phyloP scores from a whole-genome alignment of 495 filamentous ascomycete species.

The Aspergillus biplanus region DNA sequence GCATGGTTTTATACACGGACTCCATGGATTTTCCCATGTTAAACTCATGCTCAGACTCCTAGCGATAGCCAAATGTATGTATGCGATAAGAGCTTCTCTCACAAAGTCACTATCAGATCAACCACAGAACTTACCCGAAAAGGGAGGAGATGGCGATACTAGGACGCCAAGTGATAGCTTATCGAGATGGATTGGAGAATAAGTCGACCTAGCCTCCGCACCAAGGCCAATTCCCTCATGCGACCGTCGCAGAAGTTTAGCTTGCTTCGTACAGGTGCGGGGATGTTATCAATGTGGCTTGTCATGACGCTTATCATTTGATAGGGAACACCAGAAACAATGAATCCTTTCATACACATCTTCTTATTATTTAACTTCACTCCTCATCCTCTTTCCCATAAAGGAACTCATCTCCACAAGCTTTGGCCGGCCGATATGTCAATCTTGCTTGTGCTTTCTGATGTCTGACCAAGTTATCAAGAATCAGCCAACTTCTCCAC shows the following conservation, averaged over 20 bases:
- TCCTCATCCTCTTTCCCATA: background rate
- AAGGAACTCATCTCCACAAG: background rate
- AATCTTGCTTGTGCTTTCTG: background rate
- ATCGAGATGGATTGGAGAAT: background rate
- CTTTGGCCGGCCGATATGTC: background rate
- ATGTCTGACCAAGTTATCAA: no score
- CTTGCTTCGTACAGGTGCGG: background rate
- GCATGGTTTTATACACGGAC: background rate
- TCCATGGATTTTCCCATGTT: background rate
- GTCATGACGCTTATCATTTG: background rate
- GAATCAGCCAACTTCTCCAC: no score
- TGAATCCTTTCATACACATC: background rate
- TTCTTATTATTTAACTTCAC: background rate
- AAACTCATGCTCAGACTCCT: background rate
- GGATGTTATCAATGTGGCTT: background rate
- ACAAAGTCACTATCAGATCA: conserved; percentile 6
- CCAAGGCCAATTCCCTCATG: background rate
- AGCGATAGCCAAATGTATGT: background rate
- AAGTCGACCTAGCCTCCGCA: background rate
- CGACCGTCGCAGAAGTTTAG: background rate
- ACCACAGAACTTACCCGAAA: conserved; percentile 22
- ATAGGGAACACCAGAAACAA: background rate
- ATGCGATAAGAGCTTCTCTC: conserved; percentile 23
- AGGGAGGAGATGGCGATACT: conserved; percentile 39
- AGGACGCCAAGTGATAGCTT: conserved; percentile 37